A percentile compares a stretch with the other conserved stretches of the same genome.
These are phyloP conservation scores for Phytophthora rubi DNA, from an alignment of 352 stramenopile species.

Conservation along the genomic window DNA sequence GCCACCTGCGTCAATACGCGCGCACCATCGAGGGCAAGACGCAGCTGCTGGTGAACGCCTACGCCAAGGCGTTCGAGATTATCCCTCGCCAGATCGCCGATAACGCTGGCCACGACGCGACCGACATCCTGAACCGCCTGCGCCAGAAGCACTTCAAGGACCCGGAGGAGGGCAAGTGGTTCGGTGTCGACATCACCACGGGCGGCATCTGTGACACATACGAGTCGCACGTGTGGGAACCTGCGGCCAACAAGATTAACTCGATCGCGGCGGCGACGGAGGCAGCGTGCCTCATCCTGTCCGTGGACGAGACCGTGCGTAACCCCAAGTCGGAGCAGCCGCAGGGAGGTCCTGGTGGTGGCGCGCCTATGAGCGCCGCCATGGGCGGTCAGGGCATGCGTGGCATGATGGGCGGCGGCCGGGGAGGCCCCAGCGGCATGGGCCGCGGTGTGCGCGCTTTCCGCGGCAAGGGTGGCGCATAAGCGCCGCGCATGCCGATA, in stretches of 20 bases:
- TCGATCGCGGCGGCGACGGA: slow-evolving; percentile 96
- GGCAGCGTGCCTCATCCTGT: slow-evolving; percentile 98
- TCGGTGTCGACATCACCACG: slow-evolving; percentile 98
- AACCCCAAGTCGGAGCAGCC: slow-evolving; percentile 97
- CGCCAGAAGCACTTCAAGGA: slow-evolving; percentile 97
- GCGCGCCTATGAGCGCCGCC: slow-evolving; percentile 86
- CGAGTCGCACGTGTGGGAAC: slow-evolving; percentile 98
- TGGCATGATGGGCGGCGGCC: slow-evolving; percentile 87
- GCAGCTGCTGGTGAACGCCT: slow-evolving; percentile 96
- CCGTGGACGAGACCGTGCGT: slow-evolving; percentile 99
- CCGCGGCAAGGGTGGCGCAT: slow-evolving; percentile 81
- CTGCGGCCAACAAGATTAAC: slow-evolving; percentile 99
- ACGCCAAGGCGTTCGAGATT: slow-evolving; percentile 98
- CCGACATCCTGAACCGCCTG: slow-evolving; percentile 97
- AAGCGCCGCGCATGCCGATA: slow-evolving; percentile 29
- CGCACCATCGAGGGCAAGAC: slow-evolving; percentile 98
- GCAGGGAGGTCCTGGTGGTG: slow-evolving; percentile 56
- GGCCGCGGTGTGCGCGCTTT: slow-evolving; percentile 83
- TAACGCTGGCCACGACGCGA: slow-evolving; percentile 99
- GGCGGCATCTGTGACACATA: slow-evolving; percentile 98
- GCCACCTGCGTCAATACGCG: slow-evolving; percentile 91
- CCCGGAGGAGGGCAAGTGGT: slow-evolving; percentile 94
- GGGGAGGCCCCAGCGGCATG: slow-evolving; percentile 70
- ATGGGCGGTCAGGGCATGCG: slow-evolving; percentile 93
- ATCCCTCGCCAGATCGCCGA: slow-evolving; percentile 98